Base-by-base conservation (phyloP, 768 basidiomycete species). In the Cyclocybe aegerita region DNA sequence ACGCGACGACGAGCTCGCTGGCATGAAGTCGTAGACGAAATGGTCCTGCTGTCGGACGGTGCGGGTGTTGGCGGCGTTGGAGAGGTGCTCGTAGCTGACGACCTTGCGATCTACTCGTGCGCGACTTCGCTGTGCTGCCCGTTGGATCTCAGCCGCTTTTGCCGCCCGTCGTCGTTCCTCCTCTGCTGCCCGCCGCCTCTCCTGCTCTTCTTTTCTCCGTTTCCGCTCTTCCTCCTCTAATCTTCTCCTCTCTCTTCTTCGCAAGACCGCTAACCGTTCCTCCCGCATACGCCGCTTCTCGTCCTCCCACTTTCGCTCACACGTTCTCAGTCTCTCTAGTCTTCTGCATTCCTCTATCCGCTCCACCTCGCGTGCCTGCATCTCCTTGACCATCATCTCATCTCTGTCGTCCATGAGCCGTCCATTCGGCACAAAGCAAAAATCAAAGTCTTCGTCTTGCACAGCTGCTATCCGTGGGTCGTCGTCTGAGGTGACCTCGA, bases 401-500 rank as follows among this genome's bases (percentile, higher is more conserved):
- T 70, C 73, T 23, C 67, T 63, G 34, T 77, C 78, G 55, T 78
- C 78, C 46, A 66, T 53, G 10, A 78, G 66, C 9, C 67, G 62
- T 14, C 72, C 74, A 49, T 68, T 65, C 9, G 76, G 77, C 12
- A 76, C 62, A 53, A 78, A 78, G 56, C 72, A 76, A 31, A 70
- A 65, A 56, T 79, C 76, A 57, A 78, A 78, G 53, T 76, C 77
- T 56, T 74, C 76, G 63, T 79, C 76, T 55, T 72, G 74, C 40
- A 88, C 83, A 12, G 75, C 70, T 39, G 78, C 81, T 45, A 86
- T 84, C 40, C 83, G 78, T 1, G 85, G 83, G 64, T 86, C 85
- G 52, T 77, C 65, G 64, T 81, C 78, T 9, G 74, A 73, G 8
- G 75, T 70, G 61, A 86, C 79, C 51, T 85, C 76, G 48, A 85